Conservation (phyloP, 2,329 filamentous ascomycete species). For the Escovopsis sp. region DNA sequence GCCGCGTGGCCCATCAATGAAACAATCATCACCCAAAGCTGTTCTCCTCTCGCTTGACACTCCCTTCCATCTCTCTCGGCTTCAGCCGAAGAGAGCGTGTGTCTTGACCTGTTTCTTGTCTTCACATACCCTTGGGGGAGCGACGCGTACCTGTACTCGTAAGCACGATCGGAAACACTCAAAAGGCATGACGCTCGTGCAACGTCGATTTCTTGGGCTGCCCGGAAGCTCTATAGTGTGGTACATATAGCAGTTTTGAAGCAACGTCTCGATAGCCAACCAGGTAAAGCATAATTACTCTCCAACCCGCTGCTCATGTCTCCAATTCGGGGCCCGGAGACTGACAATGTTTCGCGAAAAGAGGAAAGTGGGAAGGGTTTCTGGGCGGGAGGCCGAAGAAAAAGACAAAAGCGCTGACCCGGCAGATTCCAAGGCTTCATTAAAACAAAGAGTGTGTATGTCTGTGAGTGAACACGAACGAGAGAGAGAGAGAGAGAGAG, state of each 20-base stretch:
- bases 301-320: constrained; percentile 8
- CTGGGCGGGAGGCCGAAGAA: too few relatives aligned
- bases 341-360: too few relatives aligned
- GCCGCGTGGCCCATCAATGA: too few relatives aligned
- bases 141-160: constrained; percentile 27
- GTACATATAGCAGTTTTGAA: constrained; percentile 12
- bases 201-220: constrained; percentile 21
- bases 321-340: constrained; percentile 15
- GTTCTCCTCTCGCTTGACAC: constrained; percentile 6
- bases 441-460: too few relatives aligned
- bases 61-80: constrained; percentile 22
- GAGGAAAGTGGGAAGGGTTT: too few relatives aligned
- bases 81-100: too few relatives aligned
- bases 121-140: constrained; percentile 6
- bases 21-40: background rate
- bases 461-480: too few relatives aligned
- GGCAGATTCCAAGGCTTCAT: constrained; percentile 1
- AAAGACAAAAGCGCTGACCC: too few relatives aligned
- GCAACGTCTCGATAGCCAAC: constrained; percentile 13
- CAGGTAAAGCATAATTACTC: constrained; percentile 5
- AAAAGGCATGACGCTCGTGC: constrained; percentile 22
- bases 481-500: too few relatives aligned
- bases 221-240: constrained; percentile 24
- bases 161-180: constrained; percentile 27
- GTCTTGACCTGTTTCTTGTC: constrained; percentile 11